These are phyloP conservation scores for Patellaria atrata DNA, from an alignment of 495 filamentous ascomycete species.

Conservation along the genomic window DNA sequence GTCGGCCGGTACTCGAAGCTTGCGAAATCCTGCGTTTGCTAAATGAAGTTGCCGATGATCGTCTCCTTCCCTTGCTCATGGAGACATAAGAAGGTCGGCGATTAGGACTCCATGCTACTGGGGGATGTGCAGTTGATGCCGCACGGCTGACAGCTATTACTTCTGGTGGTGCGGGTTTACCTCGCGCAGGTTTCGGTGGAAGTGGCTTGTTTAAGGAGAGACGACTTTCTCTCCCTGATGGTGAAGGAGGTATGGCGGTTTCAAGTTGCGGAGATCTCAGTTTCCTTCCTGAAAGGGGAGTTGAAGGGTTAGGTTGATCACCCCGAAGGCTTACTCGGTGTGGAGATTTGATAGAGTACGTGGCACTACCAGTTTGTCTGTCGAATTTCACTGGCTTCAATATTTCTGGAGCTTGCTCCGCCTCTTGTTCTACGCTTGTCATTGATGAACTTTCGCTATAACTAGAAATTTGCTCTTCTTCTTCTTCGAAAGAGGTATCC, in stretches of 20 bases:
- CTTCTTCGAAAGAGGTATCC: constrained; percentile 12
- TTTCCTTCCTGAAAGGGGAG: constrained; percentile 1
- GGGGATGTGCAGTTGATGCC: constrained; percentile 1
- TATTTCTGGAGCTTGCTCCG: neutral
- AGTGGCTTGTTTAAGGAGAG: constrained; percentile 8
- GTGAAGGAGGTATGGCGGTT: constrained; percentile 8
- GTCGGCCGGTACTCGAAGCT: neutral
- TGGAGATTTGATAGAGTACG: constrained; percentile 12
- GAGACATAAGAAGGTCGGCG: constrained; percentile 1
- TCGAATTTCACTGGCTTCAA: constrained; percentile 9
- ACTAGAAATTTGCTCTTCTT: constrained; percentile 13
- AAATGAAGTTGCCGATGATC: constrained; percentile 5
- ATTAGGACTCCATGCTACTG: neutral
- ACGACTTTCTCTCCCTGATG: neutral
- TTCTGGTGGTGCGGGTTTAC: constrained; percentile 7
- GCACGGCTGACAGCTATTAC: constrained; percentile 4
- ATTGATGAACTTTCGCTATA: constrained; percentile 18
- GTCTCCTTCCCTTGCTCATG: neutral
- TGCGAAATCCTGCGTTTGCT: neutral
- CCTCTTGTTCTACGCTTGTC: constrained; percentile 11
- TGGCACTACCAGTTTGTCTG: constrained; percentile 4
- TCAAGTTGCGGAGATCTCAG: constrained; percentile 6
- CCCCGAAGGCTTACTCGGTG: constrained; percentile 10
- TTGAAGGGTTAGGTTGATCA: neutral
- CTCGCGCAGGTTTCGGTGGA: constrained; percentile 8